Evolutionary conservation across 768 basidiomycete genomes (phyloP), one percentile per base, ranked within the genome.

Genomic region (Phallus indusiatus): DNA sequence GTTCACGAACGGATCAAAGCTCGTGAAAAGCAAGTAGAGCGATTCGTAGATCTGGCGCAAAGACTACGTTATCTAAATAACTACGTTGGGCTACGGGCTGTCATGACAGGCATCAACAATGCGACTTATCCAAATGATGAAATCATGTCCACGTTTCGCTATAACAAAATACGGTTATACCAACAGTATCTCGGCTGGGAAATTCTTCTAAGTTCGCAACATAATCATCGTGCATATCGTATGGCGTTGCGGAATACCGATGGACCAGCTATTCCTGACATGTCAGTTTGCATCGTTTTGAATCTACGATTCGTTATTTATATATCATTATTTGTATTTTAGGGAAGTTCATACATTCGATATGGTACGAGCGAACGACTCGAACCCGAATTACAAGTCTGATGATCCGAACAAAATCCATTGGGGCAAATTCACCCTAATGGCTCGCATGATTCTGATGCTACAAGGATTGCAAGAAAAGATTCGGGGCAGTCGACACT

Each of bases 381-480:
- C 84, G 59, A 94, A 95, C 61, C 76, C 77, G 1, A 90, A 94
- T 64, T 78, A 81, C 62, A 81, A 81, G 62, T 74, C 82, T 7
- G 74, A 79, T 20, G 86, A 90, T 65, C 76, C 83, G 3, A 74
- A 70, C 46, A 83, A 84, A 67, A 88, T 97, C 56, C 93, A 97
- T 66, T 98, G 95, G 95, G 90, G 86, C 24, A 98, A 98, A 72
- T 96, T 89, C 72, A 88, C 86, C 64, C 86, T 92, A 81, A 88
- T 97, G 75, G 94, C 87, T 33, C 80, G 85, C 61, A 92, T 94
- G 66, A 83, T 95, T 58, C 79, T 81, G 54, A 83, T 80, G 65
- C 87, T 93, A 6, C 78, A 80, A 0, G 81, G 87, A 61, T 92
- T 87, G 65, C 93, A 95, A 72, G 72, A 80, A 10, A 83, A 88